Evolutionary conservation across 2,329 filamentous ascomycete species (phyloP), one percentile per base, ranked within the genome.

Genomic region (Xylaria arbuscula): DNA sequence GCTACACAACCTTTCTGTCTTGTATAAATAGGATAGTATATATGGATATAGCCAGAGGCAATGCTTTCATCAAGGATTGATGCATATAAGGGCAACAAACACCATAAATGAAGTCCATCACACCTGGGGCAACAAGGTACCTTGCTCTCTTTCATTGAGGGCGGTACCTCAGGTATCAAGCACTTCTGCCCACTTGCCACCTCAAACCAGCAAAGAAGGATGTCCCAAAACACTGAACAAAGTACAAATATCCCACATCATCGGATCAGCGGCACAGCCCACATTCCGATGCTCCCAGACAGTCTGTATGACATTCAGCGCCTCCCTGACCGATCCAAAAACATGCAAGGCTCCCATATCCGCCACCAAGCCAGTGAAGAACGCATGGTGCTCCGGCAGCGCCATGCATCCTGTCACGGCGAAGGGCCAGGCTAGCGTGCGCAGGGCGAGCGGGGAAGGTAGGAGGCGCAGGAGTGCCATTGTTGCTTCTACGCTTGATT

Each of bases 391-490:
- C n/a, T 70, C 74, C 1, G 64, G 38, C 10, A 66, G 64, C 17
- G 70, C 72, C 32, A 77, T 71, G 56, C 76, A 77, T 3, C 76
- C 75, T 17, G 75, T 73, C 40, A 77, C 71, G 19, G 70, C 74
- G 59, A 77, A 76, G 8, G 76, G 75, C 76, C 75, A 77, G 19
- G 73, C 59, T 22, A 77, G 47, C 5, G 75, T 77, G 22, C 73
- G 71, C 51, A 78, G 68, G 9, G 71, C 70, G 3, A 74, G 67
- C 0, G 73, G 73, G 2, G 69, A 72, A 0, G 71, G 70, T 34
- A 75, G 64, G 1, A 51, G 51, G 48, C 69, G 66, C 34, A 76
- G 64, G 4, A 76, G 66, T 10, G 67, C 66, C 28, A 76, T 67
- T 13, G 70, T 73, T n/a, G 65, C 66, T 8, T 50, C 36, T 1